phyloP scores from a whole-genome alignment of 2,329 filamentous ascomycete genomes.

The Ceratocystis eucalypticola region DNA sequence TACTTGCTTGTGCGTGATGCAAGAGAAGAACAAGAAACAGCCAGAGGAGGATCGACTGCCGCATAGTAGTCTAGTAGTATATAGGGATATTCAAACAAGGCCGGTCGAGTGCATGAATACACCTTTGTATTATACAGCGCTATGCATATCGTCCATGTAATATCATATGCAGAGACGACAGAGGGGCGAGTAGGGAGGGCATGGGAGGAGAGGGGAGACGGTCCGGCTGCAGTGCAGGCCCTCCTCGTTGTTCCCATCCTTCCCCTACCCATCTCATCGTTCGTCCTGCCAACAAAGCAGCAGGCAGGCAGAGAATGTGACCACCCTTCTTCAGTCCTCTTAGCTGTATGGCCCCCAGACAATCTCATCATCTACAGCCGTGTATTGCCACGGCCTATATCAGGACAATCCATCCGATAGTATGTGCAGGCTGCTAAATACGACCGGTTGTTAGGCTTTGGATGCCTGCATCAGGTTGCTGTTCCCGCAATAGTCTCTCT shows the following conservation, averaged over 20 bases:
- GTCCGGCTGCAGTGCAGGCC: too few species aligned
- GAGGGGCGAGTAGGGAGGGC: neutral
- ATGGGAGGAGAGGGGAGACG: too few species aligned
- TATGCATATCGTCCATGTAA: neutral
- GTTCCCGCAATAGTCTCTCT: neutral
- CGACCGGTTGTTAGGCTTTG: neutral
- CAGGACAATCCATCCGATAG: neutral
- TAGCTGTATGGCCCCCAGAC: neutral
- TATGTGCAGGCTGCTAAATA: neutral
- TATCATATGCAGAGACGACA: neutral
- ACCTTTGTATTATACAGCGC: neutral
- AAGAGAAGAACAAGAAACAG: neutral
- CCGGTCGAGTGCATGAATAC: neutral
- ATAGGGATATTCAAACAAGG: neutral
- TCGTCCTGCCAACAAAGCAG: neutral
- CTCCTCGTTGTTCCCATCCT: too few species aligned
- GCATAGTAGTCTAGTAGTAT: neutral
- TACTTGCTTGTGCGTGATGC: conserved; percentile 5
- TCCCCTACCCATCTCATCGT: too few species aligned
- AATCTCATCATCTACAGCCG: neutral
- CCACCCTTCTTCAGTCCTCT: neutral
- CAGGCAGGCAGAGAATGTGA: neutral
- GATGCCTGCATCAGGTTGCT: neutral
- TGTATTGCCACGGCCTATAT: neutral
- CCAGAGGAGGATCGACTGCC: neutral